phyloP scores from a whole-genome alignment of 768 basidiomycete genomes.

The Lactifluus pinguis region DNA sequence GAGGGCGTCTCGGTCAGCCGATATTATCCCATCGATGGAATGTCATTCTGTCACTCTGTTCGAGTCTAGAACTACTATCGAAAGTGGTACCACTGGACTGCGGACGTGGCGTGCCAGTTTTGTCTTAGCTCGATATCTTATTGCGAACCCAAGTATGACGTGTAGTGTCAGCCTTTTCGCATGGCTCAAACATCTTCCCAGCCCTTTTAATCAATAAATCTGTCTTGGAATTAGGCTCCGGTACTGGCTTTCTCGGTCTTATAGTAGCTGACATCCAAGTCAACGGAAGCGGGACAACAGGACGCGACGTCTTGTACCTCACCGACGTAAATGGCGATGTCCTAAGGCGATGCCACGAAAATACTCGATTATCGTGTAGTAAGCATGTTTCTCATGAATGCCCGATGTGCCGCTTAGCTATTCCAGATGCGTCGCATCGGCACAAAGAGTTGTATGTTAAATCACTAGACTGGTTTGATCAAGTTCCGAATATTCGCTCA shows the following conservation, averaged over 20 bases:
- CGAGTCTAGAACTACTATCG: slow-evolving; percentile 67
- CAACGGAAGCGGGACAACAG: slow-evolving; percentile 10
- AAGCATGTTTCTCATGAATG: slow-evolving; percentile 23
- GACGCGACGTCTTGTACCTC: slow-evolving; percentile 22
- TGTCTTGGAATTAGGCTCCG: slow-evolving; percentile 69
- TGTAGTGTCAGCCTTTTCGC: neutral
- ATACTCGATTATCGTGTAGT: slow-evolving; percentile 63
- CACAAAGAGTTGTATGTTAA: slow-evolving; percentile 39
- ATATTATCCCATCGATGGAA: slow-evolving; percentile 1
- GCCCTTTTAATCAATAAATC: slow-evolving; percentile 37
- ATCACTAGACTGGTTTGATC: slow-evolving; percentile 57
- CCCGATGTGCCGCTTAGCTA: neutral
- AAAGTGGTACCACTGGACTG: slow-evolving; percentile 70
- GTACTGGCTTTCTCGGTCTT: slow-evolving; percentile 66
- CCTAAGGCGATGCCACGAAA: slow-evolving; percentile 49
- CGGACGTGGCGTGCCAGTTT: slow-evolving; percentile 75
- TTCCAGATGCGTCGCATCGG: slow-evolving; percentile 44
- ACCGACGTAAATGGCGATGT: slow-evolving; percentile 63
- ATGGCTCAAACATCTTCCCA: slow-evolving; percentile 11
- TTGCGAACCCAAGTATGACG: slow-evolving; percentile 42
- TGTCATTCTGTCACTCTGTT: slow-evolving; percentile 48
- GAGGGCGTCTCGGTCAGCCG: slow-evolving; percentile 22
- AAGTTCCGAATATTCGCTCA: slow-evolving; percentile 18
- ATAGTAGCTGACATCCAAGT: slow-evolving; percentile 51
- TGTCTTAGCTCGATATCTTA: slow-evolving; percentile 52